These are phyloP conservation scores for Myotisia sp. DNA, from an alignment of 2,329 filamentous ascomycete genomes.

Conservation along the genomic window DNA sequence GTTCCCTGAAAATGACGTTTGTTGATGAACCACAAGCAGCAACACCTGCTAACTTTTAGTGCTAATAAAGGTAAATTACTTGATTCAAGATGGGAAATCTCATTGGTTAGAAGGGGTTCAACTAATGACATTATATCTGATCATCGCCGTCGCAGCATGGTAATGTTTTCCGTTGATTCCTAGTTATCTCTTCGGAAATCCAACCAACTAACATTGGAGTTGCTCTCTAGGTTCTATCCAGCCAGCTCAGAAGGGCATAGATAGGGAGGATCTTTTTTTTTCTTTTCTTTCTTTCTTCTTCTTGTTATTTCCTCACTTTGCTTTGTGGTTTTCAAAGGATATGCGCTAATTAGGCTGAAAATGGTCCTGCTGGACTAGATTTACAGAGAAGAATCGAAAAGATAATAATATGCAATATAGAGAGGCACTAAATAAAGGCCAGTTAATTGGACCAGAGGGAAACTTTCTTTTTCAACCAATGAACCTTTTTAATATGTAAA, in stretches of 20 bases:
- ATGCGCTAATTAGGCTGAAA: background rate
- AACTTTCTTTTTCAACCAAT: too few relatives aligned
- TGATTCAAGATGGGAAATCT: conserved; percentile 47
- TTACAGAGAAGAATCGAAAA: too few relatives aligned
- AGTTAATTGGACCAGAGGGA: too few relatives aligned
- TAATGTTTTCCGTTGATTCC: conserved; percentile 16
- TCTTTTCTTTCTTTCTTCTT: background rate
- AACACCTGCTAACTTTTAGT: too few relatives aligned
- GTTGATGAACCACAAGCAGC: too few relatives aligned
- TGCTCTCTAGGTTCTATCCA: conserved; percentile 2
- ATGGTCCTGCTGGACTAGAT: too few relatives aligned
- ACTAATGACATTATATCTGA: conserved; percentile 46
- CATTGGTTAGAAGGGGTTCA: conserved; percentile 48
- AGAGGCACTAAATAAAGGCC: too few relatives aligned
- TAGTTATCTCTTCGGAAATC: conserved; percentile 8
- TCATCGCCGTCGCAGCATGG: conserved; percentile 48
- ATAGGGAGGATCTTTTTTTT: conserved; percentile 1
- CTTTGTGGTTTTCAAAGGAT: background rate
- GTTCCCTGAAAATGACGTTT: too few relatives aligned
- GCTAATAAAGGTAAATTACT: conserved; percentile 48
- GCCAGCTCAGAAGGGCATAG: background rate
- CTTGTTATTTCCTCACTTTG: background rate
- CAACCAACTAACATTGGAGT: background rate
- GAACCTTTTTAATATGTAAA: too few relatives aligned
- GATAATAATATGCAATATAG: too few relatives aligned